Evolutionary conservation across 768 basidiomycete species (phyloP).

Genomic region (Kwoniella mangroviensis): DNA sequence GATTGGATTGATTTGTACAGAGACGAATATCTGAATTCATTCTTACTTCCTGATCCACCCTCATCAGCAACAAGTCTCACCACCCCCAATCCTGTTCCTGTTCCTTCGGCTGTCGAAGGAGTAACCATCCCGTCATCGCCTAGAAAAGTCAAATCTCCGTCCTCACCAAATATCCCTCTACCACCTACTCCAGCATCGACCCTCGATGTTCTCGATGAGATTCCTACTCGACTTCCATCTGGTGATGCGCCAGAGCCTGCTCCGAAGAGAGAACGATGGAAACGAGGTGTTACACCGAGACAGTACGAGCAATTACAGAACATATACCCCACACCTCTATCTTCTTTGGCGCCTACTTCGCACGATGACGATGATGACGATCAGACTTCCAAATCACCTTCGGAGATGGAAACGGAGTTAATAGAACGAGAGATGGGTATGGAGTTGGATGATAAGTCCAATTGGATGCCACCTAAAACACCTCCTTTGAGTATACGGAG

Average conservation of each 20-base stretch:
- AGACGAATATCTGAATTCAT: conserved; percentile 63
- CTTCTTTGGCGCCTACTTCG: conserved; percentile 1
- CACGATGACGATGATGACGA: background rate
- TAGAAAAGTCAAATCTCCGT: background rate
- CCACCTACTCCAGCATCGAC: conserved; percentile 12
- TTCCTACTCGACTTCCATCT: background rate
- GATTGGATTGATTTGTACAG: conserved; percentile 13
- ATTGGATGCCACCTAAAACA: conserved; percentile 13
- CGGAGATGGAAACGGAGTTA: background rate
- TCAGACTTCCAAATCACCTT: background rate
- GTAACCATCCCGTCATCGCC: background rate
- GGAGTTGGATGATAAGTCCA: background rate
- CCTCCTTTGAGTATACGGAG: conserved; percentile 6
- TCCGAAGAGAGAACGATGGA: background rate
- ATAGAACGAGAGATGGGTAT: background rate
- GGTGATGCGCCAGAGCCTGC: background rate
- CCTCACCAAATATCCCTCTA: background rate
- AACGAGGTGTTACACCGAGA: conserved; percentile 5
- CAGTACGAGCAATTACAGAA: conserved; percentile 10
- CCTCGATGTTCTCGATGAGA: background rate
- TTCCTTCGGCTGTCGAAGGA: background rate
- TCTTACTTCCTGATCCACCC: conserved; percentile 36
- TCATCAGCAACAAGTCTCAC: background rate
- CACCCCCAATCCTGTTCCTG: background rate
- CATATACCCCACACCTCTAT: conserved; percentile 8